These are phyloP conservation scores for Jackrogersella multiformis DNA, from an alignment of 495 filamentous ascomycete genomes.

Conservation along the genomic window DNA sequence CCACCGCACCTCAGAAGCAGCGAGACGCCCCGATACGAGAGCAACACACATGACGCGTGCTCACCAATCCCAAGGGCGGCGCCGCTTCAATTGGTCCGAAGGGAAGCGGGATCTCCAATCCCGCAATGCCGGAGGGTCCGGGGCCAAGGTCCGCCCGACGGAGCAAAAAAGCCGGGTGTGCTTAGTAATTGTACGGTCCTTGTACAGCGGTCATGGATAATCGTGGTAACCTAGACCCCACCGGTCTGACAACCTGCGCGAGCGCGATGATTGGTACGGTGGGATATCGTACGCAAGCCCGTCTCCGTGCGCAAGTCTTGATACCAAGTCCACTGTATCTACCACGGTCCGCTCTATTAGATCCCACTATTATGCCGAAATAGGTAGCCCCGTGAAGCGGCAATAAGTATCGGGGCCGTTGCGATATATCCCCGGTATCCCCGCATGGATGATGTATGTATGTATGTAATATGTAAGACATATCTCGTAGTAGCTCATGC, in stretches of 20 bases:
- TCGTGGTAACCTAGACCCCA: neutral
- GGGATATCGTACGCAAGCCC: no score
- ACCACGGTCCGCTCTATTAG: neutral
- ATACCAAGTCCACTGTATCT: neutral
- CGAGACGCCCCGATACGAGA: neutral
- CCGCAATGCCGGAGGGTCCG: constrained; percentile 15
- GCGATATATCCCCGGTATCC: constrained; percentile 15
- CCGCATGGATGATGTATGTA: neutral
- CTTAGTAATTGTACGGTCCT: no score
- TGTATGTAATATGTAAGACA: neutral
- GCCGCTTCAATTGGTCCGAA: constrained; percentile 14
- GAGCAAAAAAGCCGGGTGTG: neutral
- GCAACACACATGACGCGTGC: neutral
- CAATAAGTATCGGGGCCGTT: neutral
- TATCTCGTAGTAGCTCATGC: no score
- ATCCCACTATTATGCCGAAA: neutral
- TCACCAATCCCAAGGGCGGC: no score
- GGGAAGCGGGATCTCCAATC: constrained; percentile 16
- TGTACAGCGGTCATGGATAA: no score
- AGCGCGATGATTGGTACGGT: no score
- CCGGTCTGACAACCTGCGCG: no score
- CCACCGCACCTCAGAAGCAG: no score
- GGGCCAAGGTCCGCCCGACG: neutral
- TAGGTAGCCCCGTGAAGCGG: neutral
- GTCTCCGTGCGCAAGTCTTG: no score